phyloP scores from a whole-genome alignment of 208 protist species.

The Acanthamoeba healyi region DNA sequence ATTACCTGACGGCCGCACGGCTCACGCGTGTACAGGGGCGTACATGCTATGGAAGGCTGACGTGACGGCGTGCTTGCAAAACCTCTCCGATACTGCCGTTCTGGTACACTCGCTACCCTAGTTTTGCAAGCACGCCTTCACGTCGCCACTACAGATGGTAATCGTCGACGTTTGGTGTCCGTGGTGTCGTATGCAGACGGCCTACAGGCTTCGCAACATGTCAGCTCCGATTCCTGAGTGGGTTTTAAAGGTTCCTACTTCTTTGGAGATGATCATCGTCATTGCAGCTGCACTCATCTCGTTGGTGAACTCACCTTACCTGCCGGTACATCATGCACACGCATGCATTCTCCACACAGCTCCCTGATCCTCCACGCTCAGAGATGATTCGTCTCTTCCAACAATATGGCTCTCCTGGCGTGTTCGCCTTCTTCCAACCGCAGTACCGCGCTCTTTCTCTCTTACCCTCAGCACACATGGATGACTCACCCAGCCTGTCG shows the following conservation, averaged over 20 bases:
- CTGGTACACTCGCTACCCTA: not conserved
- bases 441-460: constrained; percentile 1
- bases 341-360: too few relatives aligned
- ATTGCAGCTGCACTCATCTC: too few relatives aligned
- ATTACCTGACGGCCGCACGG: too few relatives aligned
- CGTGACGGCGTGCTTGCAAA: not conserved
- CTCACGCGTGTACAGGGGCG: not conserved
- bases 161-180: too few relatives aligned
- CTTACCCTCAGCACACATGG: not conserved
- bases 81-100: constrained; percentile 12
- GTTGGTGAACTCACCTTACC: too few relatives aligned
- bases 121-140: not conserved
- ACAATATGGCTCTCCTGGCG: constrained; percentile 23
- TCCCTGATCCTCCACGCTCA: constrained; percentile 18
- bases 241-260: not conserved
- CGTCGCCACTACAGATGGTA: too few relatives aligned
- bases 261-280: not conserved
- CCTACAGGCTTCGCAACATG: not conserved
- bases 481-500: not conserved
- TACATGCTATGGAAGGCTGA: constrained; percentile 56
- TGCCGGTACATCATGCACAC: too few relatives aligned
- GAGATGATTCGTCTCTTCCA: constrained; percentile 38
- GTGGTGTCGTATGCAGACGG: not conserved
- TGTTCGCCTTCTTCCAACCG: constrained; percentile 39
- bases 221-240: constrained; percentile 2